Evolutionary conservation across 768 basidiomycete genomes (phyloP), one percentile per base, ranked within the genome.

Genomic region (Phlebiopsis gigantea): DNA sequence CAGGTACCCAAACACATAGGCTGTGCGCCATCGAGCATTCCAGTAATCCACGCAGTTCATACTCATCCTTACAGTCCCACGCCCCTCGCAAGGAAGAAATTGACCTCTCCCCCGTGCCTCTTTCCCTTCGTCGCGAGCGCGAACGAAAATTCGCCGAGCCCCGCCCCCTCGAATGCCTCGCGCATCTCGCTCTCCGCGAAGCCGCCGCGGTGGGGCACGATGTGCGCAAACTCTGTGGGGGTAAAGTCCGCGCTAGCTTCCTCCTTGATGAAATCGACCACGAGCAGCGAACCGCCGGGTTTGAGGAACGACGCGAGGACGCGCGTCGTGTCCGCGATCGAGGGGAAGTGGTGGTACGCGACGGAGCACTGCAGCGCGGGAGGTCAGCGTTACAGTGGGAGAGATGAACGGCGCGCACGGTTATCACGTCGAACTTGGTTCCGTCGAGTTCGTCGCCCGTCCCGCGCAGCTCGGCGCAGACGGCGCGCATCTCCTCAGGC

Each of bases 341-440:
- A 77, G 5, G 69, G 53, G 53, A 88, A 75, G 65, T 88, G 86
- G 60, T 88, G 86, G 63, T 85, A 88, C 1, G 87, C 73, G 25
- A 73, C 70, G 8, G 78, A 73, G 62, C 87, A 90, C 88, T 90
- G 58, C 6, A 43, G 10, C n/a, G 28, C 22, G 6, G 14, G 9
- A 28, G 17, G 1, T 43, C 14, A 30, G 58, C 1, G n/a, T n/a
- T n/a, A n/a, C n/a, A n/a, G n/a, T n/a, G n/a, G n/a, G n/a, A n/a
- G n/a, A 43, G 26, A 17, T 14, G n/a, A 34, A 39, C 34, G 8
- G 41, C 17, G 72, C 87, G 64, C 65, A 91, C 90, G 6, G 85
- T 78, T 56, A 88, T 72, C 41, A 88, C 76, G 65, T 93, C 88
- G 60, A 90, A 92, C 52, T 75, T 78, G 53, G 68, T 66, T 4